Evolutionary conservation across 805 yeast genomes (phyloP).

Genomic region (Yamadazyma phyllophila): DNA sequence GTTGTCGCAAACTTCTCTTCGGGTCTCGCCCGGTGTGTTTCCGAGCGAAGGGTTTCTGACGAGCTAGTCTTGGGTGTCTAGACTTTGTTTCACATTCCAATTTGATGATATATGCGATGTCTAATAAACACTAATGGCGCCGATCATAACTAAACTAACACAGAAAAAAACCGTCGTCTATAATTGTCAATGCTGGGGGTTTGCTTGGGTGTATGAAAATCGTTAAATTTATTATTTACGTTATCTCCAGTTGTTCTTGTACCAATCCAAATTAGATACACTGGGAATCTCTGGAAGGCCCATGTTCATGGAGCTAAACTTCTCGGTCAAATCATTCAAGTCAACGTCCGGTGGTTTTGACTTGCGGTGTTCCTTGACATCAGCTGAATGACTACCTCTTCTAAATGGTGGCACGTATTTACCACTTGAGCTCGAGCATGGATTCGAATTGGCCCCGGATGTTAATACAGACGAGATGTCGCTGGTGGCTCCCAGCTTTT

Average conservation of each 20-base stretch:
- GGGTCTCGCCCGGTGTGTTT: too few relatives aligned
- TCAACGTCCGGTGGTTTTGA: background rate
- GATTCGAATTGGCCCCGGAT: background rate
- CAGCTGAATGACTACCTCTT: slow-evolving; percentile 43
- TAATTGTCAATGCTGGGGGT: too few relatives aligned
- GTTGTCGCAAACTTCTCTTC: too few relatives aligned
- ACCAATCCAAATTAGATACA: slow-evolving; percentile 5
- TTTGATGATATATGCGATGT: too few relatives aligned
- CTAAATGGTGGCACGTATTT: slow-evolving; percentile 74
- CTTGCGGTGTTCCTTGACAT: slow-evolving; percentile 5
- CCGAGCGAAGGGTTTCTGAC: too few relatives aligned
- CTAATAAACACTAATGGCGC: too few relatives aligned
- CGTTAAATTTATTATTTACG: background rate
- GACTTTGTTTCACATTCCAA: too few relatives aligned
- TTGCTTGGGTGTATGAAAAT: background rate
- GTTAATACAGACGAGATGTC: slow-evolving; percentile 11
- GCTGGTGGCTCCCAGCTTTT: background rate
- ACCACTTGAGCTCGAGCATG: slow-evolving; percentile 33
- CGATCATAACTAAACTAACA: too few relatives aligned
- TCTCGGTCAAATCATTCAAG: background rate
- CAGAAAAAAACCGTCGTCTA: too few relatives aligned
- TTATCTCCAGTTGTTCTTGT: slow-evolving; percentile 5
- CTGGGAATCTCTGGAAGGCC: slow-evolving; percentile 3
- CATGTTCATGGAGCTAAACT: slow-evolving; percentile 4
- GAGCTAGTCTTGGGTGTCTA: too few relatives aligned